Base-by-base conservation (phyloP, 179 eudicot species). In the Silene vulgaris region DNA sequence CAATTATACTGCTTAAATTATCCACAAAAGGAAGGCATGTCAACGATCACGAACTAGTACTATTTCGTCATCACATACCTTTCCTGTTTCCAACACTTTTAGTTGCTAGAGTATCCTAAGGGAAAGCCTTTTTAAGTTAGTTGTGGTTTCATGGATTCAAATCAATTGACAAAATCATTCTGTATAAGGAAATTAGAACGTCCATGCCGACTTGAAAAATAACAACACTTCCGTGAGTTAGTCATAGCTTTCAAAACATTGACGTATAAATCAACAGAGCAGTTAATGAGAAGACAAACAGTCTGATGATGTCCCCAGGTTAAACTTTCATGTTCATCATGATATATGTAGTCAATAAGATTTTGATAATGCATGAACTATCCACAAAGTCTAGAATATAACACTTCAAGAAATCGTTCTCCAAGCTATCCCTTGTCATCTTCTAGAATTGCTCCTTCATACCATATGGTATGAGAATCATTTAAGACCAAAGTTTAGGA, bases 261-360 rank as follows among this genome's bases (percentile, higher is more conserved):
- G 29, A 63, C 32, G 29, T 64, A 64, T 29, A 28, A 28, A 63
- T 26, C 67, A 64, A 14, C 60, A 56, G 20, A 56, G 60, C 60
- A 56, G 60, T 56, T 16, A 56, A 56, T 56, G 60, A 56, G 60
- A 56, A 56, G 60, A 56, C n/a, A 56, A n/a, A n/a, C 20, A 56
- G 20, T 14, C 3, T 56, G 60, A 56, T 45, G 19, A 56, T 54
- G 8, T 56, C 19, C 60, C 17, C 60, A 14, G 19, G 8, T 56
- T 56, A 56, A 20, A 56, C 7, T 56, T 8, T 29, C 20, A 5
- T 64, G 17, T 64, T 64, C 35, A 28, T 64, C 40, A 26, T 4
- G 2, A 64, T 14, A 64, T 2, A 20, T 23, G 5, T 3, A 64
- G 37, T 9, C 29, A 1, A 8, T 9, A 64, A 23, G 43, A 64